Evolutionary conservation across 2,329 filamentous ascomycete species (phyloP).

Genomic region (Penicillium sp.): DNA sequence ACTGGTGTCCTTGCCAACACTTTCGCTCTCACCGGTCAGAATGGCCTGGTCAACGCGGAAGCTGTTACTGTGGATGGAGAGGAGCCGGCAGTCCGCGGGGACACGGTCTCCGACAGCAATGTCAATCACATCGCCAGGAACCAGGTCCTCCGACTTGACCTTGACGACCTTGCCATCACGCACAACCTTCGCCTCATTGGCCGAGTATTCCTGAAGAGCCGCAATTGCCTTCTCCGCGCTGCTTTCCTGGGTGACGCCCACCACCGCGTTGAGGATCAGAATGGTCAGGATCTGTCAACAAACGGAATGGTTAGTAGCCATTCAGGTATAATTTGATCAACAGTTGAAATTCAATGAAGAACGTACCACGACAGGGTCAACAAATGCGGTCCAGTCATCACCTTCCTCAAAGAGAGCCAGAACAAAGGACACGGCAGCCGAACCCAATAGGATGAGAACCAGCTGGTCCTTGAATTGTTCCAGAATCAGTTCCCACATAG

Average conservation of each 20-base stretch:
- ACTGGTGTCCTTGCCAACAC: slow-evolving; percentile 80
- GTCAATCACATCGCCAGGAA: slow-evolving; percentile 89
- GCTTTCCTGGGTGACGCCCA: slow-evolving; percentile 97
- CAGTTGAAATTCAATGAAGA: neutral
- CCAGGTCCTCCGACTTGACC: slow-evolving; percentile 94
- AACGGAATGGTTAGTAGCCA: slow-evolving; percentile 19
- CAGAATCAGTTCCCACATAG: slow-evolving; percentile 92
- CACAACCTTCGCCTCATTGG: slow-evolving; percentile 93
- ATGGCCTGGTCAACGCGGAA: slow-evolving; percentile 97
- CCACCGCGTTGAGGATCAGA: slow-evolving; percentile 92
- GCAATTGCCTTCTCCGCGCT: slow-evolving; percentile 98
- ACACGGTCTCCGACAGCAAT: slow-evolving; percentile 90
- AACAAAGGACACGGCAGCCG: slow-evolving; percentile 89
- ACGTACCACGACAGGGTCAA: slow-evolving; percentile 91
- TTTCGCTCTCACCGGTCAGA: slow-evolving; percentile 96
- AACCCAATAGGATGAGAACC: slow-evolving; percentile 90
- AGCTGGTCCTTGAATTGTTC: slow-evolving; percentile 99
- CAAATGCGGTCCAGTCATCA: slow-evolving; percentile 95
- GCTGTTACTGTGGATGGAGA: slow-evolving; percentile 94
- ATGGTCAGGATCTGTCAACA: slow-evolving; percentile 83
- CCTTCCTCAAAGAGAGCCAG: slow-evolving; percentile 91
- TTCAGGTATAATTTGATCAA: too few species aligned
- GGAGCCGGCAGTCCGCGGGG: slow-evolving; percentile 88
- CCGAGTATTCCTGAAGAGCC: slow-evolving; percentile 97
- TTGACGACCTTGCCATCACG: slow-evolving; percentile 80